Base-by-base conservation (phyloP, 441 rosid genomes). In the Gossypium lobatum region DNA sequence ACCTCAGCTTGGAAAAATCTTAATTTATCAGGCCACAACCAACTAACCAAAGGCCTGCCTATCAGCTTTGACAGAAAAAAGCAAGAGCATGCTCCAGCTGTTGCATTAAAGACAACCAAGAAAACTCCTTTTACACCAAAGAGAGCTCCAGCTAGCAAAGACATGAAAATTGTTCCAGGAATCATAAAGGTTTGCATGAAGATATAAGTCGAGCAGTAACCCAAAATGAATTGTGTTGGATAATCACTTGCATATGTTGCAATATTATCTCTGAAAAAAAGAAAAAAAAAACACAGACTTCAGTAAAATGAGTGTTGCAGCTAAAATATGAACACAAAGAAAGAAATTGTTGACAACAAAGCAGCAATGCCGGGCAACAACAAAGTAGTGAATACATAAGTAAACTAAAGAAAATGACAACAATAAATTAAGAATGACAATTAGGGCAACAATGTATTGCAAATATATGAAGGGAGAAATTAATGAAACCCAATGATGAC, bases 161-260 rank as follows among this genome's bases (percentile, higher is more conserved):
- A 95, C 98, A 95, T 91, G 85, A 95, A 95, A 86, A 95, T 90
- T n/a, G 99, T 95, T 79, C 99, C 99, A 18, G 99, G 99, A 76
- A 95, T 95, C 99, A 95, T 95, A 72, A 95, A 95, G 16, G 98
- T 93, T 85, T 95, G 99, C 98, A 93, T 95, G 85, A 95, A 95
- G 81, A 95, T 93, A 80, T 95, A 95, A 1, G 91, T 95, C 4
- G 99, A 86, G 82, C 97, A 93, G 82, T 95, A 95, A 58, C 98
- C 98, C 80, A 95, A 80, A 46, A 93, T 87, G 80, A 95, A 95
- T 70, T 86, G 94, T 28, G 89, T 85, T 7, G 97, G 98, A 53
- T 91, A 87, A 39, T 93, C 95, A 18, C 76, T 83, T 67, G 95
- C 93, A 83, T 93, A 93, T n/a, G 83, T 84, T 50, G 87, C 94